phyloP scores from a whole-genome alignment of 768 basidiomycete genomes.

The Mycena vulgaris region DNA sequence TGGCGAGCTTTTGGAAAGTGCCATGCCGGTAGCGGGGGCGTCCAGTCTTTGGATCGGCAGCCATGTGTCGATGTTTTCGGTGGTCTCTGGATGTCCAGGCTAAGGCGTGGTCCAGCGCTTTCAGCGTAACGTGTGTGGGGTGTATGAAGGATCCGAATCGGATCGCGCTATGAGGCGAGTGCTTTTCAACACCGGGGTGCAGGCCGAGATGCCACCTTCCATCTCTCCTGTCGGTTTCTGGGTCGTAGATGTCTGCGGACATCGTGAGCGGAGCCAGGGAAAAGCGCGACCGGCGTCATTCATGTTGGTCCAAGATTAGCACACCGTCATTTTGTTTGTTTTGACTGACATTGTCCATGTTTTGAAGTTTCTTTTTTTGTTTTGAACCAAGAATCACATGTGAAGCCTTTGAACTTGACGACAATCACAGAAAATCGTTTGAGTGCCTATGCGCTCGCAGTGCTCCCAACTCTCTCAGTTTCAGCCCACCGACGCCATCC shows the following conservation, averaged over 20 bases:
- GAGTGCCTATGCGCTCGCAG: too few relatives aligned
- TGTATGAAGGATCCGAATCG: constrained; percentile 50
- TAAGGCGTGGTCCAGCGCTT: constrained; percentile 32
- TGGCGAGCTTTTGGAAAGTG: constrained; percentile 40
- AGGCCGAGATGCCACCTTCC: constrained; percentile 49
- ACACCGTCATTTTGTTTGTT: neutral
- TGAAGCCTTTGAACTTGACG: too few relatives aligned
- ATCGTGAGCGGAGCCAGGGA: neutral
- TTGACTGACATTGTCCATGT: neutral
- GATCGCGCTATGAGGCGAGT: constrained; percentile 47
- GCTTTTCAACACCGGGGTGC: constrained; percentile 47
- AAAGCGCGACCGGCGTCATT: neutral
- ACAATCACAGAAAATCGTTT: too few relatives aligned
- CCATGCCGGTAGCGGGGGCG: constrained; percentile 36
- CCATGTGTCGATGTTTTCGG: constrained; percentile 53
- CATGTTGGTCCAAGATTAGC: neutral
- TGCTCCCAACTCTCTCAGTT: too few relatives aligned
- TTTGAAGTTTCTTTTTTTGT: neutral
- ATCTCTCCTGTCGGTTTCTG: constrained; percentile 15
- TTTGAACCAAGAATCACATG: too few relatives aligned
- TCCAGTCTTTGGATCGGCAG: constrained; percentile 42
- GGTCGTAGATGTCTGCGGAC: constrained; percentile 20
- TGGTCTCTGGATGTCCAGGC: constrained; percentile 61
- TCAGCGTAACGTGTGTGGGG: constrained; percentile 53
- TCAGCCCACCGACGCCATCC: too few relatives aligned